Conservation (phyloP, 1,139 yeast genomes). For the Debaryomyces robertsiae region DNA sequence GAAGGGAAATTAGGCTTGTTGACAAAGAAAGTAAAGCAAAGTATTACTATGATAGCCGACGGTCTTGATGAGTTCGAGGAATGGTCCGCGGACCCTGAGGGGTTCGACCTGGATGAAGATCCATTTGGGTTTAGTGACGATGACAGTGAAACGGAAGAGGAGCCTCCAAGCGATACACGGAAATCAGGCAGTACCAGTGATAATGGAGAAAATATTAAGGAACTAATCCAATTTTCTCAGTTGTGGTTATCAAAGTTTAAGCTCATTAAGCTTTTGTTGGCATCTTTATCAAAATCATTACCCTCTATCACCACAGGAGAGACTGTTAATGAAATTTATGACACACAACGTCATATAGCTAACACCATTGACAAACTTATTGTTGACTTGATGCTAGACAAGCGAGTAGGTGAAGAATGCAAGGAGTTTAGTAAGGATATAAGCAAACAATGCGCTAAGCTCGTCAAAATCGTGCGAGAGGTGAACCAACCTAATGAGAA, state of each 20-base stretch:
- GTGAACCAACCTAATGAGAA: slow-evolving; percentile 43
- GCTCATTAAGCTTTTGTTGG: slow-evolving; percentile 53
- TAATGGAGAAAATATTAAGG: slow-evolving; percentile 19
- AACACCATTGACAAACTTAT: slow-evolving; percentile 47
- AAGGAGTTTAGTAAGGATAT: slow-evolving; percentile 29
- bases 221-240: slow-evolving; percentile 43
- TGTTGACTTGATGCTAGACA: slow-evolving; percentile 50
- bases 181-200: slow-evolving; percentile 21
- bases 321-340: slow-evolving; percentile 39
- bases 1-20: slow-evolving; percentile 56
- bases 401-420: slow-evolving; percentile 34
- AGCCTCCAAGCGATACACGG: slow-evolving; percentile 27
- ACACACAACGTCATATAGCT: slow-evolving; percentile 34
- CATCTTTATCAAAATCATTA: slow-evolving; percentile 57
- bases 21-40: slow-evolving; percentile 45
- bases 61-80: slow-evolving; percentile 65
- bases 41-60: slow-evolving; percentile 56
- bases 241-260: slow-evolving; percentile 57
- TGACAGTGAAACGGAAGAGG: slow-evolving; percentile 32
- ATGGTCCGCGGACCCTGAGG: slow-evolving; percentile 65
- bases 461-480: slow-evolving; percentile 37
- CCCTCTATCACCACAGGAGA: slow-evolving; percentile 42
- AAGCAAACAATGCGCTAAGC: slow-evolving; percentile 28
- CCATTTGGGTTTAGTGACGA: slow-evolving; percentile 43
- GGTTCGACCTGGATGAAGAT: slow-evolving; percentile 45